Base-by-base conservation (phyloP, 2,329 filamentous ascomycete species). In the Fusarium brachygibbosum region DNA sequence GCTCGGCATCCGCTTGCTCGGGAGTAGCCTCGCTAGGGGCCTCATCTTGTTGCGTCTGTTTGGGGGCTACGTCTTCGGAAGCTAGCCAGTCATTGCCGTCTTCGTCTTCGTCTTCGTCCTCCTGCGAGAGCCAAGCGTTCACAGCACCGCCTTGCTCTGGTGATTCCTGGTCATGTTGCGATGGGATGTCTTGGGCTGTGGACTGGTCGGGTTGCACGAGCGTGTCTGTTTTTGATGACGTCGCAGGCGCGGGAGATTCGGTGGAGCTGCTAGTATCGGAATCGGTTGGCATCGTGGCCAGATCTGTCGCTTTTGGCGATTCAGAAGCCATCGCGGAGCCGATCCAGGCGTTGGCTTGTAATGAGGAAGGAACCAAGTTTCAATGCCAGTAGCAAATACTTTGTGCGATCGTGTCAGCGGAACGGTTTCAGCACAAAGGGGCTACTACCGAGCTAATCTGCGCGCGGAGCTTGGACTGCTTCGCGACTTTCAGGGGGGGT, bases 241-340 rank as follows among this genome's bases (percentile, higher is more conserved):
- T 76, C 65, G 74, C 42, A 53, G 63, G 45, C 49, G 60, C 48
- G 44, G 66, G 38, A 53, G 69, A 55, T 48, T 70, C 55, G 55
- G 70, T 59, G 50, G 67, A 65, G 55, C 56, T 57, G 60, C 61
- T 41, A 63, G 67, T 53, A 57, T 72, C 72, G 58, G 61, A 32
- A 60, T 77, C 76, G 60, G 78, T 77, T 32, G 82, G 81, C 76
- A 82, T 79, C 61, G 79, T 70, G 50, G 81, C 80, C 69, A 81
- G 79, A 68, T 81, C 82, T 73, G 79, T 77, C 54, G 80, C 73
- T 63, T 75, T 76, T 52, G 75, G 70, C 58, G 72, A 67, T 73
- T 79, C 79, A 68, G 75, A 73, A 69, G 78, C 78, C 81, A 83
- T 83, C 60, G 61, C 75, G 58, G 70, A 67, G 72, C 66, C 66